phyloP scores from a whole-genome alignment of 495 filamentous ascomycete genomes.

The Annulohypoxylon maeteangense region DNA sequence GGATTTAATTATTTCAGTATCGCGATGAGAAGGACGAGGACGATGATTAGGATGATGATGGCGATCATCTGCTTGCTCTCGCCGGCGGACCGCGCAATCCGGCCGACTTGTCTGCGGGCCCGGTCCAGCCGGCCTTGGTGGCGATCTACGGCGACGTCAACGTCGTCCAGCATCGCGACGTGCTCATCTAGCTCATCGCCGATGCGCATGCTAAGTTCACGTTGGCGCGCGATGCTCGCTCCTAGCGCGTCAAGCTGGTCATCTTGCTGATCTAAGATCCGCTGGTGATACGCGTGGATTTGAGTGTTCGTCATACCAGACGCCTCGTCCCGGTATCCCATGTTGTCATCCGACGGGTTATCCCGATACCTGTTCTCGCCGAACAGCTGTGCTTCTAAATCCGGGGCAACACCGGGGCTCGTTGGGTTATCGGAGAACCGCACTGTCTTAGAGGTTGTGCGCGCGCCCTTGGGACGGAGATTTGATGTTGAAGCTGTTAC shows the following conservation, averaged over 20 bases:
- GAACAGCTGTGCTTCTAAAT: conserved; percentile 70
- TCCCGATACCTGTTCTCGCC: conserved; percentile 66
- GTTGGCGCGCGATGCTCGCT: conserved; percentile 86
- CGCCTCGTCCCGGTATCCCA: conserved; percentile 65
- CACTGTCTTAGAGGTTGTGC: conserved; percentile 75
- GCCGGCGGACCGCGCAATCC: conserved; percentile 75
- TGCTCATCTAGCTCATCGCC: conserved; percentile 95
- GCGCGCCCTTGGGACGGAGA: conserved; percentile 38
- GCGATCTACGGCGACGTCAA: conserved; percentile 83
- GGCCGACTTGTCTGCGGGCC: conserved; percentile 75
- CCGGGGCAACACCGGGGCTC: conserved; percentile 48
- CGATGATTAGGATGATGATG: conserved; percentile 78
- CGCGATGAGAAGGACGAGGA: conserved; percentile 80
- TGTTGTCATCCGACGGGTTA: conserved; percentile 54
- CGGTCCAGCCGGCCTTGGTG: conserved; percentile 79
- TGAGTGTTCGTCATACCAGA: conserved; percentile 76
- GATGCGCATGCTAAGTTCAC: conserved; percentile 94
- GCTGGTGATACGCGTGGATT: conserved; percentile 84
- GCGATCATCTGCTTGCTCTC: conserved; percentile 84
- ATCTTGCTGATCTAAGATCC: conserved; percentile 85
- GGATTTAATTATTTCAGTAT: conserved; percentile 70
- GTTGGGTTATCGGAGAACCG: conserved; percentile 81
- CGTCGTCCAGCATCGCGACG: conserved; percentile 86
- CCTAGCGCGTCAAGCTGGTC: conserved; percentile 90
- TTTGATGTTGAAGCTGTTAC: conserved; percentile 55